Percentiles rank a stretch among this genome's conserved stretches.
Conservation (phyloP, 495 filamentous ascomycete species). For the Hypoxylon subgilvum region DNA sequence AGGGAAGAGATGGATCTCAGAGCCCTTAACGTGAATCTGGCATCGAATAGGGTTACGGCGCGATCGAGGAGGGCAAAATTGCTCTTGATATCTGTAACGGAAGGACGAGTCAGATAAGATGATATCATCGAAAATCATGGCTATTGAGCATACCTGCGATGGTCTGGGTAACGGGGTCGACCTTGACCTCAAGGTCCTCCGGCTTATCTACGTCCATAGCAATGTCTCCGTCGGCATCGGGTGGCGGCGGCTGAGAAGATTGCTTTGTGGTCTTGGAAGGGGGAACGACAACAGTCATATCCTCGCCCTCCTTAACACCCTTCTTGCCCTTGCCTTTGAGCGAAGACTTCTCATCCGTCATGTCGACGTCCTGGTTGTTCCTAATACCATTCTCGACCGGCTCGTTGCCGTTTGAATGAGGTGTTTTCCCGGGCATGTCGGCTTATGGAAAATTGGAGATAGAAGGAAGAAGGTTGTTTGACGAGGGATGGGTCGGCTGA, state of each 20-base stretch:
- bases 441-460: conserved; percentile 15
- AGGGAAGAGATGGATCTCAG: conserved; percentile 93
- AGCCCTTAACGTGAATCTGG: conserved; percentile 90
- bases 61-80: conserved; percentile 91
- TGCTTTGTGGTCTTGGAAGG: conserved; percentile 73
- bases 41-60: conserved; percentile 91
- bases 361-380: conserved; percentile 78
- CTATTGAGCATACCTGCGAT: conserved; percentile 52
- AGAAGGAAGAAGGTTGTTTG: not conserved
- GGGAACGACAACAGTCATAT: conserved; percentile 87
- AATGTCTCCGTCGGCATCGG: conserved; percentile 74
- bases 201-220: conserved; percentile 72
- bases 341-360: conserved; percentile 70
- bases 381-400: conserved; percentile 77
- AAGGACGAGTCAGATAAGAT: not conserved
- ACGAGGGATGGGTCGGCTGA: not conserved
- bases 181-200: conserved; percentile 63
- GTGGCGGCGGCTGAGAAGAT: conserved; percentile 61
- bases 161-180: conserved; percentile 69
- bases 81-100: conserved; percentile 79
- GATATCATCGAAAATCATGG: too few relatives aligned
- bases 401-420: conserved; percentile 73
- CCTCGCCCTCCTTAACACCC: conserved; percentile 62
- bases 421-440: conserved; percentile 68
- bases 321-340: conserved; percentile 71